Base-by-base conservation (phyloP, 805 yeast genomes). In the Nakazawaea holstii region DNA sequence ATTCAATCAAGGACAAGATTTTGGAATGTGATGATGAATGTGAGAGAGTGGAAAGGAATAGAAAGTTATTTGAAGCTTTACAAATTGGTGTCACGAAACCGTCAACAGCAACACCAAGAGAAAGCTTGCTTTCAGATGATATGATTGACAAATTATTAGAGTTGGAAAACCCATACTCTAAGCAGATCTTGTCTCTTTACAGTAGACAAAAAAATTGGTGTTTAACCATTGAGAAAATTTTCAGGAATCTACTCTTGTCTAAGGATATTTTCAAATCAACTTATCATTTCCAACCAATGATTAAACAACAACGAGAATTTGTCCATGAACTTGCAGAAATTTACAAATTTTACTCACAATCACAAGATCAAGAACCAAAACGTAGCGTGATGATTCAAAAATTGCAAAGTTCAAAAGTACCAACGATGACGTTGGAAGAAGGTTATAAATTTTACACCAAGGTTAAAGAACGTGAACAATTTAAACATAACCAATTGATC, bases 291-390 rank as follows among this genome's bases (percentile, higher is more conserved):
- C 81, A 81, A 14, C 84, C 92, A 14, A 87, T 90, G 95, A 73
- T 68, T 43, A 60, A 70, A 11, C 75, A 80, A 5, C 92, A 87
- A 60, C 69, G 97, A 41, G 69, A 69, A 51, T 88, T 89, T 58
- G 65, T 90, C 26, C 92, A 82, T 57, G 80, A 79, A 44, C 57
- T 90, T 36, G 83, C 90, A 0, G 77, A 71, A 26, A 64, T 79
- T 0, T 88, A 69, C 59, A 68, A 73, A 10, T 56, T 88, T 10
- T 80, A 76, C 54, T 70, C 84, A 0, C 90, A 86, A 56, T 77
- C 91, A 1, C 94, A 87, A 52, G 96, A 87, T 61, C 78, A 77
- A 2, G 96, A 88, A 53, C 96, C 96, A 0, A 71, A 78, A 45
- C 64, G 96, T 51, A 77, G 84, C 9, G 92, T 89, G 0, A 81